Conservation (phyloP, 2,329 filamentous ascomycete genomes). For the Cladophialophora carrionii region DNA sequence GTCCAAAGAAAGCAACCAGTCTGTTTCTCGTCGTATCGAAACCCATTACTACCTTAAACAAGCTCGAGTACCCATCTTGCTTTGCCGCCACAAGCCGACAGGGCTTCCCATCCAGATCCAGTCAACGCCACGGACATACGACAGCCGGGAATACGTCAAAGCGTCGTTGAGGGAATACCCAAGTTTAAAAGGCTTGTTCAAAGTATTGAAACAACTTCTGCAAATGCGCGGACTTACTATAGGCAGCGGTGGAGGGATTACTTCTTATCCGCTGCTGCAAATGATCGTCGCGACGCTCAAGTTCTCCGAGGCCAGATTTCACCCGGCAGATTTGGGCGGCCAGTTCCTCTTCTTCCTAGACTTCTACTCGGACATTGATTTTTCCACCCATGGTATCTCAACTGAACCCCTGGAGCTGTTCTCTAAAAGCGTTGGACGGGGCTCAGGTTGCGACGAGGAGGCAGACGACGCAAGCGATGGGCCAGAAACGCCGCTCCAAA, state of each 20-base stretch:
- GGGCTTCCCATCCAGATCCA: slow-evolving; percentile 59
- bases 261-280: slow-evolving; percentile 60
- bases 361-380: slow-evolving; percentile 56
- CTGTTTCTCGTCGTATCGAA: slow-evolving; percentile 20
- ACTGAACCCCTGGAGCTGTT: slow-evolving; percentile 54
- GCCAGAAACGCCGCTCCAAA: not conserved
- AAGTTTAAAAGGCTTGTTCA: slow-evolving; percentile 55
- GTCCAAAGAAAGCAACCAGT: slow-evolving; percentile 12
- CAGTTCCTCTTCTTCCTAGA: slow-evolving; percentile 55
- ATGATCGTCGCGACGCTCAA: slow-evolving; percentile 61
- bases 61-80: slow-evolving; percentile 43
- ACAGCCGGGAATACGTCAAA: slow-evolving; percentile 50
- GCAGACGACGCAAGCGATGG: slow-evolving; percentile 15
- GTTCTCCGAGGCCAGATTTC: slow-evolving; percentile 45
- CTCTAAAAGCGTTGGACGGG: slow-evolving; percentile 40
- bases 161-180: slow-evolving; percentile 56
- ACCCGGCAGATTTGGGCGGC: slow-evolving; percentile 42
- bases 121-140: slow-evolving; percentile 47
- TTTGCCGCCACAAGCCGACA: slow-evolving; percentile 50
- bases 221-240: slow-evolving; percentile 56
- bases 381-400: slow-evolving; percentile 53
- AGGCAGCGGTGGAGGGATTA: slow-evolving; percentile 54
- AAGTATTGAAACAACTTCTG: slow-evolving; percentile 55
- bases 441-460: not conserved
- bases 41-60: slow-evolving; percentile 21